A percentile compares a stretch with the other conserved stretches of the same genome.
phyloP scores from a whole-genome alignment of 805 yeast species.

The Yamadazyma sp. region DNA sequence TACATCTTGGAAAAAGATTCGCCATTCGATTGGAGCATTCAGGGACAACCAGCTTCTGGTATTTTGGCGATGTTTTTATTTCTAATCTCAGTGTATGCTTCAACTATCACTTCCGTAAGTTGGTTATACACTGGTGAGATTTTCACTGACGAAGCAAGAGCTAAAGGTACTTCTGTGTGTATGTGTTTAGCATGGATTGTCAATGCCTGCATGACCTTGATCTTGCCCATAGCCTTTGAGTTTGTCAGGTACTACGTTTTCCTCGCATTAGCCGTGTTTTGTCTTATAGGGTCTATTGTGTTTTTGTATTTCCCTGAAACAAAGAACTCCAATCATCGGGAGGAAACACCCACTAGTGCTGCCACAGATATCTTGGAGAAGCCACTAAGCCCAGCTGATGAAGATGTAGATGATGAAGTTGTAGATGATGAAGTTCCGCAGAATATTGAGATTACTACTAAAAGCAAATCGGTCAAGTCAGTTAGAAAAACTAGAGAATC shows the following conservation, averaged over 20 bases:
- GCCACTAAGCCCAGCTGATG: neutral
- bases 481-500: too few species aligned
- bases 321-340: slow-evolving; percentile 18
- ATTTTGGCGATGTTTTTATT: slow-evolving; percentile 46
- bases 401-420: neutral
- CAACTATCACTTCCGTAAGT: slow-evolving; percentile 47
- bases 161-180: slow-evolving; percentile 48
- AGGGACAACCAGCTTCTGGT: slow-evolving; percentile 37
- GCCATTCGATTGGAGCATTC: slow-evolving; percentile 15
- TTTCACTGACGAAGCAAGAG: slow-evolving; percentile 44
- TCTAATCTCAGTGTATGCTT: slow-evolving; percentile 46
- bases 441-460: neutral
- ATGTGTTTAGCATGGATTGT: slow-evolving; percentile 48
- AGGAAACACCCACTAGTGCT: neutral
- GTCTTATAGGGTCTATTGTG: slow-evolving; percentile 31
- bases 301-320: slow-evolving; percentile 47
- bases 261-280: slow-evolving; percentile 32
- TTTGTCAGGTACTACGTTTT: slow-evolving; percentile 41
- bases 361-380: neutral
- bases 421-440: neutral
- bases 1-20: slow-evolving; percentile 3
- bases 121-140: slow-evolving; percentile 53
- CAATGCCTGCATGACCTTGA: slow-evolving; percentile 35
- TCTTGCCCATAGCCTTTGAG: slow-evolving; percentile 40
- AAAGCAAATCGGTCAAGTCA: too few species aligned